Evolutionary conservation across 108 stramenopile genomes (phyloP).

Genomic region (Nitzschia sp.): DNA sequence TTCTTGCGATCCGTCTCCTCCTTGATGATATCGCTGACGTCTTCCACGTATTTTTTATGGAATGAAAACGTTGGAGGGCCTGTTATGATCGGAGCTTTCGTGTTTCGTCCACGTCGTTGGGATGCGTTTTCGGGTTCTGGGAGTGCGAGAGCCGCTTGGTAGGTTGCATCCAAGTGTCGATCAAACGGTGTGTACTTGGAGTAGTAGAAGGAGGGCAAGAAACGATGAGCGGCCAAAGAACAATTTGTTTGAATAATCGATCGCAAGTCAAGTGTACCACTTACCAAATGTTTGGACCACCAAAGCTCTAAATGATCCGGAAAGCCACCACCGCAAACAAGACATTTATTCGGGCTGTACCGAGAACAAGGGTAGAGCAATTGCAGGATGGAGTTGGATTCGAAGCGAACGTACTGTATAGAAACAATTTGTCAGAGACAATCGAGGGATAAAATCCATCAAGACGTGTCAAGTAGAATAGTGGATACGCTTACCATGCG

Average conservation of each 20-base stretch:
- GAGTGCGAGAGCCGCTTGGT: conserved; percentile 11
- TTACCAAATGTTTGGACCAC: conserved; percentile 44
- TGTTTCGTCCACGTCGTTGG: neutral
- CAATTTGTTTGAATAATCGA: neutral
- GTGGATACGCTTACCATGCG: conserved; percentile 2
- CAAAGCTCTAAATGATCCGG: conserved; percentile 48
- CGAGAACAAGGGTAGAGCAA: conserved; percentile 39
- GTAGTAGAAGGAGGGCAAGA: neutral
- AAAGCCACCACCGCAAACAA: conserved; percentile 50
- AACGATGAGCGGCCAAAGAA: neutral
- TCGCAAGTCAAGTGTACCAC: neutral
- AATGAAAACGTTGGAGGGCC: conserved; percentile 30
- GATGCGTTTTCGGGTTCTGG: neutral
- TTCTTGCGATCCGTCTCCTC: neutral
- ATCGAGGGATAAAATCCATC: neutral
- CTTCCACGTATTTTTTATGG: conserved; percentile 45
- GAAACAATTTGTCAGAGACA: too few relatives aligned
- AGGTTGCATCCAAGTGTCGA: conserved; percentile 36
- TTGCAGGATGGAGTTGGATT: conserved; percentile 46
- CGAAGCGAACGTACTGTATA: conserved; percentile 38
- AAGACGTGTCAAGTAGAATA: neutral
- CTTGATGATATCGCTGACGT: conserved; percentile 23
- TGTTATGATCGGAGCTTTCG: neutral
- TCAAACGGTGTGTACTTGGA: conserved; percentile 43
- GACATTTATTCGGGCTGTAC: conserved; percentile 49